Evolutionary conservation across 1,284 basidiomycete genomes (phyloP).

Genomic region (Tilletiaria anomala): DNA sequence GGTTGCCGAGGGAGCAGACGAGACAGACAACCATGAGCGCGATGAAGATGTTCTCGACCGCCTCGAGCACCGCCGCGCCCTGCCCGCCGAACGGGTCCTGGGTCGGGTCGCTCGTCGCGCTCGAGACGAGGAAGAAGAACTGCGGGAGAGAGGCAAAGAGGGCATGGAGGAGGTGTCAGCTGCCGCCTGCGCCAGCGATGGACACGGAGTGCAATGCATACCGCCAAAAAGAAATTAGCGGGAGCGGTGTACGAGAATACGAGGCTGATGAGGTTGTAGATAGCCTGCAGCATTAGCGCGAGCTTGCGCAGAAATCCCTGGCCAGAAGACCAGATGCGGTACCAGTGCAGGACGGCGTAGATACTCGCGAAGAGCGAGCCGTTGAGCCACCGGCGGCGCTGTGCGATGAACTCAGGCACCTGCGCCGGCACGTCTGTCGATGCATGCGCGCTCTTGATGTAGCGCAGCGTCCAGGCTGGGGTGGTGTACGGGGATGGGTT

Average conservation of each 20-base stretch:
- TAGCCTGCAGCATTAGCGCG: constrained; percentile 55
- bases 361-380: constrained; percentile 73
- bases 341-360: constrained; percentile 70
- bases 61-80: constrained; percentile 41
- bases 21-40: constrained; percentile 16
- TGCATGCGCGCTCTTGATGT: constrained; percentile 80
- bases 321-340: constrained; percentile 75
- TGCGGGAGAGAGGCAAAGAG: background rate
- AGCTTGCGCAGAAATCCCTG: constrained; percentile 73
- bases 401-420: constrained; percentile 72
- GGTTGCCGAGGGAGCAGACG: constrained; percentile 2
- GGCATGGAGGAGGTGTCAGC: too few relatives aligned
- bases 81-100: constrained; percentile 62
- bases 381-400: constrained; percentile 57
- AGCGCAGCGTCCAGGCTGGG: constrained; percentile 46
- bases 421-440: constrained; percentile 78
- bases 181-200: too few relatives aligned
- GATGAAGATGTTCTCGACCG: constrained; percentile 12
- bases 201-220: too few relatives aligned
- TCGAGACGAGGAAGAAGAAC: background rate
- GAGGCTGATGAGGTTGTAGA: constrained; percentile 31
- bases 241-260: constrained; percentile 70
- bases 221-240: constrained; percentile 58
- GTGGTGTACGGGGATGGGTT: too few relatives aligned
- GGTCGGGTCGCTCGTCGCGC: background rate